These are phyloP conservation scores for Pseudoturritis turrita DNA, from an alignment of 345 rosid species.

Conservation along the genomic window DNA sequence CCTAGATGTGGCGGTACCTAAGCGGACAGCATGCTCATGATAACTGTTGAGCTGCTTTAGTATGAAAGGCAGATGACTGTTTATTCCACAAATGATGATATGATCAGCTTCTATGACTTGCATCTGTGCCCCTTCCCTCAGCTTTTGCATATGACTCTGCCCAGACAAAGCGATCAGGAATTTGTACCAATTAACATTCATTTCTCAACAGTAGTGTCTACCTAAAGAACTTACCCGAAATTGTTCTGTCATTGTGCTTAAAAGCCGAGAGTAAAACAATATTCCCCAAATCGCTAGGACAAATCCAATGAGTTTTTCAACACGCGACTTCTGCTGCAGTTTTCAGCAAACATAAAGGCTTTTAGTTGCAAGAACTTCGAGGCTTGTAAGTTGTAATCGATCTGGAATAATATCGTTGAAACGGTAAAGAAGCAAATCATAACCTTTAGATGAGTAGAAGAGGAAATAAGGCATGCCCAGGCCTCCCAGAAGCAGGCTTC, in stretches of 20 bases:
- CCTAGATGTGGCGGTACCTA: constrained; percentile 95
- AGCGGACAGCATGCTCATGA: constrained; percentile 84
- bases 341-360: constrained; percentile 27
- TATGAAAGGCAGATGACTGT: constrained; percentile 72
- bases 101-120: constrained; percentile 93
- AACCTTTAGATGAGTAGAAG: constrained; percentile 87
- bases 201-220: not conserved
- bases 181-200: constrained; percentile 6
- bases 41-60: constrained; percentile 87
- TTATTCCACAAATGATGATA: constrained; percentile 85
- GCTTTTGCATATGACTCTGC: constrained; percentile 85
- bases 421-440: not conserved
- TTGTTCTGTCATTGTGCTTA: constrained; percentile 98
- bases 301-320: constrained; percentile 81
- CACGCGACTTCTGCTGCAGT: constrained; percentile 88
- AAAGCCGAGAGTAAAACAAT: constrained; percentile 81
- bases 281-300: constrained; percentile 93
- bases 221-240: constrained; percentile 60
- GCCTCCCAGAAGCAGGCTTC: constrained; percentile 99
- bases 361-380: constrained; percentile 25
- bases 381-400: not conserved
- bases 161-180: constrained; percentile 25
- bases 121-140: constrained; percentile 96
- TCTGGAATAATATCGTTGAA: not conserved
- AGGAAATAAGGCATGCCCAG: constrained; percentile 93